Evolutionary conservation across 129 eudicot genomes (phyloP), one percentile per base, ranked within the genome.

Genomic region (Lactuca saligna): DNA sequence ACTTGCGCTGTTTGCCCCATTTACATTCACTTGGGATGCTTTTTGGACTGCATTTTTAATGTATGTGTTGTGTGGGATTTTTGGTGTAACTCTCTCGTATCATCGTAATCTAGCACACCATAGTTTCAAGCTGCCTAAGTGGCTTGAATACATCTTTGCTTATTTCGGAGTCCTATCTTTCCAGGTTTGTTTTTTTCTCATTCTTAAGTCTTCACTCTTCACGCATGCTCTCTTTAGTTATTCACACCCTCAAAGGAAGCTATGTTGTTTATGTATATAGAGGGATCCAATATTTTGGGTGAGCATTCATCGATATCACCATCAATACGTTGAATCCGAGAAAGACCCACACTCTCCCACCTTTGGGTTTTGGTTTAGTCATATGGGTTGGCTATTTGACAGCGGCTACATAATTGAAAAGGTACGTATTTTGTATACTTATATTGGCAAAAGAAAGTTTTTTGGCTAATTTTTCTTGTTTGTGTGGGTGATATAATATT

Each of bases 111-210:
- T 88, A 64, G 77, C 88, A n/a, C 96, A 88, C 68, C 66, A 82
- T 72, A 83, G 88, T 63, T 85, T 88, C 56, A 88, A 82, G 78
- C 74, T 88, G 39, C 86, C 91, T 8, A 88, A 88, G 71, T 88
- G 96, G 96, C 91, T 85, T 3, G 96, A 88, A 70, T 88, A 88
- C 54, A 62, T 78, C 15, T 88, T 78, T 78, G 96, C 96, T 34
- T 85, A 88, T 68, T 78, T 81, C 53, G 96, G 96, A 6, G 84
- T 74, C 68, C 84, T 63, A 50, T 86, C 96, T 31, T 79, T 78
- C 74, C 96, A 88, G 96, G 96, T 85, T 69, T 16, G 12, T 56
- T 20, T 11, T 55, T 38, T 5, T 34, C 8, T 25, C 17, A 7
- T 29, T 17, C 13, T 12, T 37, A 11, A 8, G 8, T 3, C 25